These are phyloP conservation scores for Glycine tomentella DNA, from an alignment of 306 rosid genomes.

Conservation along the genomic window DNA sequence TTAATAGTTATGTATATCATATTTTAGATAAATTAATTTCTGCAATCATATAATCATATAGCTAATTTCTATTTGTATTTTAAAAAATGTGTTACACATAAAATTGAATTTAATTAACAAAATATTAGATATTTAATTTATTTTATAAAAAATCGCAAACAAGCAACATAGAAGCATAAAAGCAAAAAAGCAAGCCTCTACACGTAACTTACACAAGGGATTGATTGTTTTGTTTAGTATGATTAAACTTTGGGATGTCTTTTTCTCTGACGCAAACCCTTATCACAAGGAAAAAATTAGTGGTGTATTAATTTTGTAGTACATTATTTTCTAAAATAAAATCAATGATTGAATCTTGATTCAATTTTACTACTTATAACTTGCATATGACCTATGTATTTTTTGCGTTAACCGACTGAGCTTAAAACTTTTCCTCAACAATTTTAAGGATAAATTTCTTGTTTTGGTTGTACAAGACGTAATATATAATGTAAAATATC, in stretches of 20 bases:
- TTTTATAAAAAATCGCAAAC: no score
- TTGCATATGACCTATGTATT: background rate
- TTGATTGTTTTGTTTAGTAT: background rate
- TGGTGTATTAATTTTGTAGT: background rate
- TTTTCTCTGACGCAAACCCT: background rate
- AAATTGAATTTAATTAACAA: no score
- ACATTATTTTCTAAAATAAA: background rate
- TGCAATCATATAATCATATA: no score
- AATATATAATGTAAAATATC: no score
- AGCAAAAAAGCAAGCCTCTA: background rate
- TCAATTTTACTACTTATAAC: background rate
- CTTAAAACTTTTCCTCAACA: no score
- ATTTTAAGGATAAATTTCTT: no score
- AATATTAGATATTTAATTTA: no score
- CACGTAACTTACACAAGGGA: background rate
- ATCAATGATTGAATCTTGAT: background rate
- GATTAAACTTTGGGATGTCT: background rate
- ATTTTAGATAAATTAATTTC: no score
- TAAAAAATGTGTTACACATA: no score
- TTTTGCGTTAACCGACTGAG: background rate
- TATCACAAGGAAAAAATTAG: conserved; percentile 3
- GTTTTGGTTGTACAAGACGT: no score
- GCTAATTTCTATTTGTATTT: no score
- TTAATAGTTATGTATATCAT: no score
- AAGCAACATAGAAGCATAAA: background rate